Conservation (phyloP, 2,329 filamentous ascomycete genomes). For the Fulvia fulva region DNA sequence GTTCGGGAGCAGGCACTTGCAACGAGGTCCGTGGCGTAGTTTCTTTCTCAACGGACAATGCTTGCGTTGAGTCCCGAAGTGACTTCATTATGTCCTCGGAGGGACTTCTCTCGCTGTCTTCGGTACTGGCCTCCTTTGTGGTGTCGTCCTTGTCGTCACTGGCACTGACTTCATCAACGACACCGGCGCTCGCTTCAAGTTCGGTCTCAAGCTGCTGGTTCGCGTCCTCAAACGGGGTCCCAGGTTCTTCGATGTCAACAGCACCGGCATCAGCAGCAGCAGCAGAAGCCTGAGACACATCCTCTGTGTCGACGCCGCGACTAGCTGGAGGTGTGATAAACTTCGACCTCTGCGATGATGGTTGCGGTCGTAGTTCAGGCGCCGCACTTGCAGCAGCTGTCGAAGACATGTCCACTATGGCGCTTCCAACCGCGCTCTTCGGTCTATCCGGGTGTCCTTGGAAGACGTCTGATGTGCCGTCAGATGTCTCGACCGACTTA, state of each 20-base stretch:
- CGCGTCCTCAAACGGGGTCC: constrained; percentile 22
- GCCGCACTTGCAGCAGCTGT: constrained; percentile 3
- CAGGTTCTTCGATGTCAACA: constrained; percentile 4
- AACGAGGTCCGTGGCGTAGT: constrained; percentile 2
- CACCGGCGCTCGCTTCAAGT: constrained; percentile 2
- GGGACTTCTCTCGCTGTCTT: neutral
- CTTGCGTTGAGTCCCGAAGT: neutral
- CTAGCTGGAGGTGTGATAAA: constrained; percentile 7
- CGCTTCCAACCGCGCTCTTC: constrained; percentile 9
- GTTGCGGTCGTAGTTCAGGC: constrained; percentile 9
- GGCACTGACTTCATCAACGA: neutral
- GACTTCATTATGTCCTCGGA: neutral
- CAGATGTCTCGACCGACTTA: neutral
- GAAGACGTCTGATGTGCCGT: constrained; percentile 1
- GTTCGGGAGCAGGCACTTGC: constrained; percentile 1
- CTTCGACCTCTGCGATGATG: constrained; percentile 1
- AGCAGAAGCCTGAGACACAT: neutral
- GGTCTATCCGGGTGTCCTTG: constrained; percentile 7
- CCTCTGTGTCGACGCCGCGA: neutral
- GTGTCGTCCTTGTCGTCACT: neutral
- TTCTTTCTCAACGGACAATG: neutral
- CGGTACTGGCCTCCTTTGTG: neutral
- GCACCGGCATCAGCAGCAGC: constrained; percentile 6
- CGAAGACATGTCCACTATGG: constrained; percentile 8
- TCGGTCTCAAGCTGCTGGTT: constrained; percentile 13